These are phyloP conservation scores for Phytophthora pini DNA, from an alignment of 352 stramenopile genomes.

Conservation along the genomic window DNA sequence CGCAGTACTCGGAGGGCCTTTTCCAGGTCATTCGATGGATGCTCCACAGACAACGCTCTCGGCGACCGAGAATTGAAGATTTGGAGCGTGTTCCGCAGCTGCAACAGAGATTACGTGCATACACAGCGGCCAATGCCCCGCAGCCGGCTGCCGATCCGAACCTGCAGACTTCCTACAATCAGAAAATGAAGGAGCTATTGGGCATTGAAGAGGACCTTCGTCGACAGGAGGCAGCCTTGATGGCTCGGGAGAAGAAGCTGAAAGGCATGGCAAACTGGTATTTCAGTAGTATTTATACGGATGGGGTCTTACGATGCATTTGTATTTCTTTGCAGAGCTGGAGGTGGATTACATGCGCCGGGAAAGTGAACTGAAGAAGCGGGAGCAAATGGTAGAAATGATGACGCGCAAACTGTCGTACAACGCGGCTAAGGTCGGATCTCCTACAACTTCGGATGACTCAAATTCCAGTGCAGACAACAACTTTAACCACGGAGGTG, in stretches of 20 bases:
- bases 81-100: slow-evolving; percentile 84
- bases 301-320: background rate
- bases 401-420: slow-evolving; percentile 80
- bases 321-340: slow-evolving; percentile 49
- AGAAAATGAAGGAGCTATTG: slow-evolving; percentile 90
- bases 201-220: slow-evolving; percentile 86
- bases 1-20: slow-evolving; percentile 91
- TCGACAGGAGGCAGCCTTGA: slow-evolving; percentile 84
- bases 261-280: slow-evolving; percentile 50
- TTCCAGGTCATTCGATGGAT: slow-evolving; percentile 93
- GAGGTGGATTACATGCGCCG: slow-evolving; percentile 81
- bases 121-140: slow-evolving; percentile 59
- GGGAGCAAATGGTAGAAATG: slow-evolving; percentile 87
- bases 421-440: slow-evolving; percentile 65
- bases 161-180: slow-evolving; percentile 81
- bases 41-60: slow-evolving; percentile 85
- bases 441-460: slow-evolving; percentile 77
- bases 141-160: slow-evolving; percentile 60
- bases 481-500: slow-evolving; percentile 56
- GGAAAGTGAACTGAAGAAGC: slow-evolving; percentile 86
- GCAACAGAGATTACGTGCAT: slow-evolving; percentile 81
- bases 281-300: background rate
- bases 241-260: slow-evolving; percentile 86
- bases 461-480: slow-evolving; percentile 83
- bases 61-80: slow-evolving; percentile 85